Evolutionary conservation across 2,329 filamentous ascomycete genomes (phyloP).

Genomic region (Cercospora citrullina): DNA sequence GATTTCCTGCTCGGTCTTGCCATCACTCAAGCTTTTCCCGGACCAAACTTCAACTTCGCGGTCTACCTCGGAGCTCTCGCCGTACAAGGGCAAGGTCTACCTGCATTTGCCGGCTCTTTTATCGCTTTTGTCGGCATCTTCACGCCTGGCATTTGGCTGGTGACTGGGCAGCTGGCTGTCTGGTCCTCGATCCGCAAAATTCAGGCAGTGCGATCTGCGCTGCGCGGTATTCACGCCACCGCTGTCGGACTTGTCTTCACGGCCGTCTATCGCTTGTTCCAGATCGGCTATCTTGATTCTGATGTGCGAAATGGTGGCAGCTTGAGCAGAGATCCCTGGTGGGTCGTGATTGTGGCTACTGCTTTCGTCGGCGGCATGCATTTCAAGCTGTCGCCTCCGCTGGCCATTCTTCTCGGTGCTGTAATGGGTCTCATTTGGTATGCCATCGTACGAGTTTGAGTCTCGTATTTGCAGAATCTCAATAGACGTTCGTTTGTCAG

Average conservation of each 20-base stretch:
- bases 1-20: constrained; percentile 74
- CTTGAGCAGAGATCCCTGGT: constrained; percentile 46
- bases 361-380: constrained; percentile 45
- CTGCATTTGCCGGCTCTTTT: constrained; percentile 40
- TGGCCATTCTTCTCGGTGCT: constrained; percentile 44
- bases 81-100: constrained; percentile 33
- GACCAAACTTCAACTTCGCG: constrained; percentile 59
- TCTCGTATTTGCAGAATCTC: background rate
- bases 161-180: constrained; percentile 42
- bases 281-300: constrained; percentile 46
- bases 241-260: constrained; percentile 49
- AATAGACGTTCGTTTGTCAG: background rate
- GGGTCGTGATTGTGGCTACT: constrained; percentile 47
- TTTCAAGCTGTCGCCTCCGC: constrained; percentile 43
- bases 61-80: constrained; percentile 47
- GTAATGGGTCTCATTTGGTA: constrained; percentile 45
- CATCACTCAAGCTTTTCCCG: constrained; percentile 69
- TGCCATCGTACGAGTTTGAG: constrained; percentile 28
- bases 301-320: constrained; percentile 40
- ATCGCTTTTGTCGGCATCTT: constrained; percentile 46
- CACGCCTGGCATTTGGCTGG: constrained; percentile 42
- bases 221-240: constrained; percentile 46
- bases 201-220: constrained; percentile 37
- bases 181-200: constrained; percentile 43
- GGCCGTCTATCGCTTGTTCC: constrained; percentile 48